Evolutionary conservation across 257 asterid species (phyloP), one percentile per base, ranked within the genome.

Genomic region (Echites panduratus): DNA sequence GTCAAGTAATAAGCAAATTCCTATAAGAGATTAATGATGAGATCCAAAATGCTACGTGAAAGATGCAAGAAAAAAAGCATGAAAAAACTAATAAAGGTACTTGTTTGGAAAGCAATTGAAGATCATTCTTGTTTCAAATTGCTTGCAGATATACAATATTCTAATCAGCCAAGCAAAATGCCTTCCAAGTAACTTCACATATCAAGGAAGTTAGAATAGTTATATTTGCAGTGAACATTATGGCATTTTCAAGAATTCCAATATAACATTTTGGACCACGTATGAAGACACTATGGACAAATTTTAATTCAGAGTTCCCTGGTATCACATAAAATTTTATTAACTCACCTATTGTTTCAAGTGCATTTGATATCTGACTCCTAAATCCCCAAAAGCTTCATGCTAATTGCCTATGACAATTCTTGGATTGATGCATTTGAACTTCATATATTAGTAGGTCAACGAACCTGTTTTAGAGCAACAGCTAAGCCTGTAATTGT

Each of bases 401-500:
- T 40, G 49, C 22, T 47, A 59, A 4, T 19, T 27, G 58, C 19
- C 65, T 27, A 67, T 5, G 49, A 35, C 16, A 7, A 53, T 14
- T 22, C 35, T 73, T 43, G 11, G 11, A 2, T 57, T 50, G 26
- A 64, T 70, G 41, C 43, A 40, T 16, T 24, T 32, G 29, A 70
- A 64, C 40, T 44, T 72, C 57, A 2, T 16, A 65, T 13, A 2
- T 26, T 52, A 54, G 16, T 24, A 0, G 57, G 49, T 10, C 44
- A 54, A n/a, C 73, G 3, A 63, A 88, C 99, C 90, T 91, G 99
- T 77, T 89, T 95, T 73, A 95, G 75, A 32, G 99, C 99, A 53
- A 92, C 99, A 5, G 99, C 99, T 77, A 95, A 85, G 77, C 90
- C 98, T 77, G 97, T 86, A 70, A 92, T 95, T 16, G 99, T 95